phyloP scores from a whole-genome alignment of 192 early-diverging fungal species.

The Coemansia sp. region DNA sequence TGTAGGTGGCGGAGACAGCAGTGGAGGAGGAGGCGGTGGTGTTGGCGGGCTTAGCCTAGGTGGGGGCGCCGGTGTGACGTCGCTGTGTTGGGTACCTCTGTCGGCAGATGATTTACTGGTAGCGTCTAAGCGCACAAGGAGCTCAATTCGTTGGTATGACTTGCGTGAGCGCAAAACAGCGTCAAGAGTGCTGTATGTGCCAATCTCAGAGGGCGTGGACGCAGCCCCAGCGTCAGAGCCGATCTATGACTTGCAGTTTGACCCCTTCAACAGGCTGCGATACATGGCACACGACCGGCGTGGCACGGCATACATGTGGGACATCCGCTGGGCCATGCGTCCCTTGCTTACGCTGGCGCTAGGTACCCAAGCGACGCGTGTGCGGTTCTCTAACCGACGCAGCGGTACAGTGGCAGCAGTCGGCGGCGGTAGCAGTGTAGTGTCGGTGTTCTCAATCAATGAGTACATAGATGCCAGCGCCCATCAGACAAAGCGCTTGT shows the following conservation, averaged over 20 bases:
- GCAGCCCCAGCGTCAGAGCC: slow-evolving; percentile 12
- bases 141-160: slow-evolving; percentile 46
- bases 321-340: slow-evolving; percentile 38
- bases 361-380: slow-evolving; percentile 9
- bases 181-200: slow-evolving; percentile 36
- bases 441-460: slow-evolving; percentile 26
- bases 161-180: slow-evolving; percentile 25
- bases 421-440: slow-evolving; percentile 12
- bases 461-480: slow-evolving; percentile 19
- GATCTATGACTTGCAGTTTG: slow-evolving; percentile 50
- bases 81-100: slow-evolving; percentile 38
- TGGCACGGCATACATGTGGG: slow-evolving; percentile 45
- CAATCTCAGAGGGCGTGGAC: slow-evolving; percentile 8
- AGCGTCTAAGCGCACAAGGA: slow-evolving; percentile 26
- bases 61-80: slow-evolving; percentile 37
- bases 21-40: background rate
- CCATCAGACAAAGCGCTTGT: slow-evolving; percentile 1
- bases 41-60: background rate
- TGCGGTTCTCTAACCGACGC: slow-evolving; percentile 35
- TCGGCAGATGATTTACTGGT: slow-evolving; percentile 39
- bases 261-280: slow-evolving; percentile 41
- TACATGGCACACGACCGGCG: slow-evolving; percentile 47
- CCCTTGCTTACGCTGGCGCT: slow-evolving; percentile 22
- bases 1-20: background rate
- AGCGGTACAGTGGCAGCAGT: slow-evolving; percentile 32